Evolutionary conservation across 768 basidiomycete species (phyloP).

Genomic region (Porphyrellus cyaneotinctus): DNA sequence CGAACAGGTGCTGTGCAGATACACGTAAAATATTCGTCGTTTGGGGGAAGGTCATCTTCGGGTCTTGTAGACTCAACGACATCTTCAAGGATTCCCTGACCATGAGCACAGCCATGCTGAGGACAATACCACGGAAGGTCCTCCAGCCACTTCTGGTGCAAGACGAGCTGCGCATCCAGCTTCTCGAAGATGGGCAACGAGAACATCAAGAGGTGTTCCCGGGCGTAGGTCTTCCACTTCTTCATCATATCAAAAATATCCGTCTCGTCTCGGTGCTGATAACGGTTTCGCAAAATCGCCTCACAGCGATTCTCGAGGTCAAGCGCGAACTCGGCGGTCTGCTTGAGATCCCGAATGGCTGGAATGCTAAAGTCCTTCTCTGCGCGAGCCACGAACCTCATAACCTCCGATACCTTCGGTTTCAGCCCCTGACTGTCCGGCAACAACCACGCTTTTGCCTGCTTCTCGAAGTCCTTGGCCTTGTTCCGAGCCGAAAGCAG

Average conservation of each 20-base stretch:
- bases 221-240: constrained; percentile 70
- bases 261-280: constrained; percentile 49
- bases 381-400: constrained; percentile 62
- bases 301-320: constrained; percentile 77
- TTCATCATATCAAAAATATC: constrained; percentile 70
- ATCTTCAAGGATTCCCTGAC: constrained; percentile 64
- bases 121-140: constrained; percentile 77
- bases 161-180: constrained; percentile 60
- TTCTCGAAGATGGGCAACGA: constrained; percentile 68
- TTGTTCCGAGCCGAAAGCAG: constrained; percentile 61
- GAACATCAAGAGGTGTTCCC: constrained; percentile 70
- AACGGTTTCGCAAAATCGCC: constrained; percentile 62
- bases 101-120: constrained; percentile 62
- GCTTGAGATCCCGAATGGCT: constrained; percentile 60
- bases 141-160: constrained; percentile 69
- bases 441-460: constrained; percentile 66
- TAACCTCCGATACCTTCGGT: constrained; percentile 66
- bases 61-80: constrained; percentile 70
- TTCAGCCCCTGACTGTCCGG: constrained; percentile 51
- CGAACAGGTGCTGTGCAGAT: constrained; percentile 75
- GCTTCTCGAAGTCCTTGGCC: constrained; percentile 77
- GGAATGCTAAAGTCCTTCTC: constrained; percentile 76
- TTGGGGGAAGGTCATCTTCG: constrained; percentile 75
- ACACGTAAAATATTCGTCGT: constrained; percentile 80
- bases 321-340: constrained; percentile 69